Conservation (phyloP, 2,329 filamentous ascomycete species). For the Lasiodiplodia sp. region DNA sequence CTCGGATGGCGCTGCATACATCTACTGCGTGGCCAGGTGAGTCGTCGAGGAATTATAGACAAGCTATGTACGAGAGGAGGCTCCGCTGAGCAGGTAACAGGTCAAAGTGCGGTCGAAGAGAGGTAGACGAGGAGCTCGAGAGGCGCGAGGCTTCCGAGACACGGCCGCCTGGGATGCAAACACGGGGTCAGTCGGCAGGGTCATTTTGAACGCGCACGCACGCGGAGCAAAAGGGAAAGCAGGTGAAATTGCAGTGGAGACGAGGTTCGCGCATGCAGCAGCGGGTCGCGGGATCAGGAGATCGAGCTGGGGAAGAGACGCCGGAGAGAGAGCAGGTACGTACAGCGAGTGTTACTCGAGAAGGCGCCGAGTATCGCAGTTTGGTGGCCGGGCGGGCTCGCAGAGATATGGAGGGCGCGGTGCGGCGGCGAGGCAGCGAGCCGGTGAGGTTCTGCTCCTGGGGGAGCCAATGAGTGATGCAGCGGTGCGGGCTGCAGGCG, state of each 20-base stretch:
- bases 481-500: constrained; percentile 27
- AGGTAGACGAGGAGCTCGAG: constrained; percentile 11
- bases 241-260: constrained; percentile 29
- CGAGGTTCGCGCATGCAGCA: constrained; percentile 28
- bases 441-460: constrained; percentile 27
- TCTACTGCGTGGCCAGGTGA: constrained; percentile 26
- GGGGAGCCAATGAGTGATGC: constrained; percentile 29
- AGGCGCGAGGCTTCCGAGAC: constrained; percentile 26
- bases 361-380: constrained; percentile 24
- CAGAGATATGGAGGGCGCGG: constrained; percentile 22
- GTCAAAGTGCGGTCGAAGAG: constrained; percentile 6
- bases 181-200: constrained; percentile 26
- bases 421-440: constrained; percentile 19
- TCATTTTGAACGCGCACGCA: constrained; percentile 28
- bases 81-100: constrained; percentile 5
- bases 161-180: constrained; percentile 20
- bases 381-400: constrained; percentile 1
- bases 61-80: constrained; percentile 22
- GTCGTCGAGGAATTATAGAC: constrained; percentile 25
- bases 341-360: constrained; percentile 28
- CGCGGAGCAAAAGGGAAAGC: constrained; percentile 26
- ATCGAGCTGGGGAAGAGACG: constrained; percentile 20
- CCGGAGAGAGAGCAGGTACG: constrained; percentile 21
- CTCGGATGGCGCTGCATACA: constrained; percentile 21
- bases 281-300: constrained; percentile 23